Evolutionary conservation across 2,329 filamentous ascomycete genomes (phyloP), one percentile per base, ranked within the genome.

Genomic region (Cladosporium sp.): DNA sequence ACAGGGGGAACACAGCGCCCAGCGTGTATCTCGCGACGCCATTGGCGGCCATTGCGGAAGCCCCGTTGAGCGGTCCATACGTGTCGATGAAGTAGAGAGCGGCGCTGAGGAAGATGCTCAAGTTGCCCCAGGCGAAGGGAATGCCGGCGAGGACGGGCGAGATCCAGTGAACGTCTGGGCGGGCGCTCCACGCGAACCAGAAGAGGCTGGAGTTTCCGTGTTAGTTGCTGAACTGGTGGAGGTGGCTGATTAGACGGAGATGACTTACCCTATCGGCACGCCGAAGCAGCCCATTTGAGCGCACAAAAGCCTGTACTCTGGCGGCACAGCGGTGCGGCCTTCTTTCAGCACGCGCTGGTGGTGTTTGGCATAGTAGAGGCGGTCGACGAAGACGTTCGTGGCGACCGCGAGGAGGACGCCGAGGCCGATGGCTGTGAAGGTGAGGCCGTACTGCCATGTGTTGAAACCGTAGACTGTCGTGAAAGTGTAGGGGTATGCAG

Each of bases 371-470:
- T 78, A 78, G 7, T 77, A 51, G 2, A 58, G 59, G 11, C 60
- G 65, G 59, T 78, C 76, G 56, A 74, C 63, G 3, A 72, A 2
- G 14, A 78, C 66, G 15, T 65, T 64, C 0, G 72, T 74, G 0
- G 67, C 14, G 2, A 82, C 79, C 14, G 80, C 87, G 9, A 80
- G 45, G 0, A 88, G 57, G 82, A 90, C 89, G 43, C 88, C 87
- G 1, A 86, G 74, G 51, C 88, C 79, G 60, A 90, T 81, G 5
- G 86, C 88, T 39, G 93, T 67, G 72, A 96, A 96, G 7, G 85
- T 82, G 58, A 94, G 75, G 14, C 92, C 92, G 15, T 84, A 79
- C 73, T 95, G 88, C 80, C 88, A 93, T 4, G 90, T 79, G 52
- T 84, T 84, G 76, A 96, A 92, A 17, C 83, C 85, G 71, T 95